Base-by-base conservation (phyloP, 331 rosid species). In the Rhamnella rubrinervis region DNA sequence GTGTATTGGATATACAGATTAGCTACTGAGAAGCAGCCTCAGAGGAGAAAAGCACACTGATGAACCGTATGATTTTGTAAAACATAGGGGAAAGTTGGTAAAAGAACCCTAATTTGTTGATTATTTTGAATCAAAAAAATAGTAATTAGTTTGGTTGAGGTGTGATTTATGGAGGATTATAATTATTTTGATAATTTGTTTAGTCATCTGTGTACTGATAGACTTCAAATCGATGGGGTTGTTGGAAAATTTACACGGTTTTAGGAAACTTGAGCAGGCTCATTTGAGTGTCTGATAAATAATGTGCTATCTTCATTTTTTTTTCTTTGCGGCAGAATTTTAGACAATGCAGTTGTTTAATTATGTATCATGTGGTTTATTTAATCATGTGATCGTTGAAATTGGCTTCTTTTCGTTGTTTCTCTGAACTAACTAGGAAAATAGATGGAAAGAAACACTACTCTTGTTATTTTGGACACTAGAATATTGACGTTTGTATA, bases 1-100 rank as follows among this genome's bases (percentile, higher is more conserved):
- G 91, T 85, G 5, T 93, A 85, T 74, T 88, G 96, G 96, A 86
- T 93, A 72, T 91, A 81, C 81, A 85, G 83, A 83, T 78, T 93
- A 74, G 98, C 91, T 20, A 88, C 88, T n/a, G 86, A 84, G 73
- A 91, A 78, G 65, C 90, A 85, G 69, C 83, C 89, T 17, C 88
- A 39, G 67, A 80, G 96, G 76, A 86, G 83, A 62, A 93, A 93
- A 79, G 77, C 89, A 65, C 95, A 88, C 68, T 93, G 79, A 88
- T 41, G 53, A 63, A 23, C 78, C 58, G 25, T 59, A 73, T 51
- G 21, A 71, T 68, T 68, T 64, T 76, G 21, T 26, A 17, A 18
- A 15, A 17, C 8, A 60, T 23, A 13, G 17, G 20, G 12, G 14
- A 51, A 75, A 91, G 87, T 82, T 59, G 61, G 80, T 81, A 51